Conservation (phyloP, 148 eudicot species). For the Limonium bicolor region DNA sequence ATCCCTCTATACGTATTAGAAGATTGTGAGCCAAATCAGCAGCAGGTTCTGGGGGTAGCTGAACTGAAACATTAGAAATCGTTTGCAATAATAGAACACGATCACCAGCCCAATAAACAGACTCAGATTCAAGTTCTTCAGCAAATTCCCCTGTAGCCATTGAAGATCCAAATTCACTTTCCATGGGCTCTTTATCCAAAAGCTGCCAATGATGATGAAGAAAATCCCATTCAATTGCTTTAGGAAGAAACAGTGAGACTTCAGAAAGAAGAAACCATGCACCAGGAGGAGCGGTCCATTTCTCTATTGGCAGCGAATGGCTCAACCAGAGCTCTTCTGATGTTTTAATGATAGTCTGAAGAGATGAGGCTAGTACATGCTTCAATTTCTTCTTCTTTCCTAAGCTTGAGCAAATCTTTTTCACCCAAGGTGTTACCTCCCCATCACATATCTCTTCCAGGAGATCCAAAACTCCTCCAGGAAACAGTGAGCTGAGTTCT, state of each 20-base stretch:
- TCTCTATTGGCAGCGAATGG: constrained; percentile 60
- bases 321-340: constrained; percentile 69
- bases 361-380: constrained; percentile 49
- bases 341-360: constrained; percentile 57
- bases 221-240: constrained; percentile 81
- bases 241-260: constrained; percentile 60
- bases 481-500: constrained; percentile 26
- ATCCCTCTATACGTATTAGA: constrained; percentile 62
- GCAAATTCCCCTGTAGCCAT: constrained; percentile 10
- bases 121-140: constrained; percentile 34
- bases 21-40: constrained; percentile 86
- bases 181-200: constrained; percentile 42
- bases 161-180: constrained; percentile 17
- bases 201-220: constrained; percentile 93
- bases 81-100: constrained; percentile 85
- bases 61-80: constrained; percentile 78
- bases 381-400: constrained; percentile 75
- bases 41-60: constrained; percentile 85
- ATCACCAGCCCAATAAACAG: constrained; percentile 73
- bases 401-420: constrained; percentile 64
- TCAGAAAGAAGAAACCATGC: constrained; percentile 87
- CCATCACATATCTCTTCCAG: constrained; percentile 62
- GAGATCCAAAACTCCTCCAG: constrained; percentile 51
- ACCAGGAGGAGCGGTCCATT: constrained; percentile 96
- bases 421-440: constrained; percentile 86